Evolutionary conservation across 768 basidiomycete species (phyloP).

Genomic region (Boletus edulis): DNA sequence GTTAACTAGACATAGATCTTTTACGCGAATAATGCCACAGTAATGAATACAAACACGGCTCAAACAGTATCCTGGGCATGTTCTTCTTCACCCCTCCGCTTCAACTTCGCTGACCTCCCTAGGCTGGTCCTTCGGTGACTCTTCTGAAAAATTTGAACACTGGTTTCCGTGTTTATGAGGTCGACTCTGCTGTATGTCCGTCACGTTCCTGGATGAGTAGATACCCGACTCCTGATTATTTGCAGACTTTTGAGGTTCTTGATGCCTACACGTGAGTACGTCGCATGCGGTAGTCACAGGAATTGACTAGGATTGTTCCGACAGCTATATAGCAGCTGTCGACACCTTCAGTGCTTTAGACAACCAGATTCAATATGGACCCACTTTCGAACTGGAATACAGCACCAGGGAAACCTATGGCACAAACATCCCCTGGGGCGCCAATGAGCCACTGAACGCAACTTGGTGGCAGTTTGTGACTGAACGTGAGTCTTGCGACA

Average conservation of each 20-base stretch:
- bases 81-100: constrained; percentile 2
- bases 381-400: constrained; percentile 63
- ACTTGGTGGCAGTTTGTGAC: constrained; percentile 85
- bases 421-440: constrained; percentile 51
- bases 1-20: constrained; percentile 47
- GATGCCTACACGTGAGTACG: constrained; percentile 69
- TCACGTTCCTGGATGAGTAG: neutral
- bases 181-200: constrained; percentile 52
- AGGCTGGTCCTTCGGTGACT: constrained; percentile 71
- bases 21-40: constrained; percentile 70
- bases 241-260: constrained; percentile 71
- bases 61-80: constrained; percentile 50
- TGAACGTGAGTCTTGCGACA: constrained; percentile 48
- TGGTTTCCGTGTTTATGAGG: constrained; percentile 55
- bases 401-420: constrained; percentile 70
- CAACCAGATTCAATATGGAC: constrained; percentile 52
- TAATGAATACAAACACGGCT: constrained; percentile 55
- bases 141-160: constrained; percentile 71
- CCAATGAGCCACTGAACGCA: constrained; percentile 68
- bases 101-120: constrained; percentile 9
- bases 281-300: neutral
- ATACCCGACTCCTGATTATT: constrained; percentile 4
- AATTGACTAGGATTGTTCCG: neutral
- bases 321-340: constrained; percentile 67
- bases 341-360: constrained; percentile 58